Evolutionary conservation across 2,329 filamentous ascomycete species (phyloP), one percentile per base, ranked within the genome.

Genomic region (Pyrenophora teres): DNA sequence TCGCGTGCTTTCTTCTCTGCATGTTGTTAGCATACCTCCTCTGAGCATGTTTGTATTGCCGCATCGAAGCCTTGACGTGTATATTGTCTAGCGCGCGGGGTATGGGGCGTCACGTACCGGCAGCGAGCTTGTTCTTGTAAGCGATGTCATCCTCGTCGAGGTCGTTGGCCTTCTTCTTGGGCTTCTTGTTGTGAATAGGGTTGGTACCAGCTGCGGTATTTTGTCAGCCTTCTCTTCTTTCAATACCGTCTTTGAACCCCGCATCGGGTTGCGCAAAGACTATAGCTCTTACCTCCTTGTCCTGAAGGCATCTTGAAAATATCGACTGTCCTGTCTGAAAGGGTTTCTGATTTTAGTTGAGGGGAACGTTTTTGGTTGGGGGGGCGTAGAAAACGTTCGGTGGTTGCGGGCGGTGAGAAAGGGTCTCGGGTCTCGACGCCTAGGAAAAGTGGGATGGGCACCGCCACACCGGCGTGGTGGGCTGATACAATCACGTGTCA

Each of bases 121-220:
- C 90, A 67, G 81, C 85, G 80, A 92, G 88, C 86, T 92, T 96
- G 75, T 88, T 85, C 70, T 86, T 87, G 82, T 83, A 92, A 5
- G 90, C 91, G 72, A 87, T 76, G 61, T 96, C 92, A 38, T 96
- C 91, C 0, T 96, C 92, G 72, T 96, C 92, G 52, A 92, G 76
- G 1, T 96, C 92, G 76, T 87, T 88, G 72, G 82, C 81, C 46
- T 83, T 82, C 83, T 76, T 76, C 87, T 96, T 97, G 56, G 90
- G 81, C 63, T 88, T 84, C 87, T 96, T 97, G 77, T 80, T 80
- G 77, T 80, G 78, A 62, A 80, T 80, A n/a, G 78, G 78, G 71
- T 81, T 80, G 45, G 78, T 81, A 53, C 78, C 78, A 56, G 77
- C 78, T 81, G 62, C 27, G 30, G 16, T 32, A 36, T 45, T 25